A percentile compares a stretch with the other conserved stretches of the same genome.
Evolutionary conservation across 2,329 filamentous ascomycete species (phyloP).

Genomic region (Penicillium frequentans): DNA sequence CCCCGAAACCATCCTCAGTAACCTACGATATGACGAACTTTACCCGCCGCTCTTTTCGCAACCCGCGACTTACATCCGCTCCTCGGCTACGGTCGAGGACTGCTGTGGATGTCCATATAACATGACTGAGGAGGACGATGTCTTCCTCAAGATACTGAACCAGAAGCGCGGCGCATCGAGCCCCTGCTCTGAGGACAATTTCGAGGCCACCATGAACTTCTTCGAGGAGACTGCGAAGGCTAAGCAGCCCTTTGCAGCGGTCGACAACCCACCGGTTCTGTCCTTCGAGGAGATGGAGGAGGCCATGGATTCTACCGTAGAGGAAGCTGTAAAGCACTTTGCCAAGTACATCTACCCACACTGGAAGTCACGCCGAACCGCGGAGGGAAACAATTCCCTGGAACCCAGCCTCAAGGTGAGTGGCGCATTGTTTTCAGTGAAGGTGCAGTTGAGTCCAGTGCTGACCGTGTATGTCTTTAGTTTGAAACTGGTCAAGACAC

Average conservation of each 20-base stretch:
- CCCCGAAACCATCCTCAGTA: conserved; percentile 62
- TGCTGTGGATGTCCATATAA: conserved; percentile 89
- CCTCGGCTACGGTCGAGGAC: conserved; percentile 97
- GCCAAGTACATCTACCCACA: conserved; percentile 84
- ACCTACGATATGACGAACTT: conserved; percentile 81
- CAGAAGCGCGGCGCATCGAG: conserved; percentile 64
- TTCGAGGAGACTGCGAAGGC: conserved; percentile 84
- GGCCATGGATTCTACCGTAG: conserved; percentile 61
- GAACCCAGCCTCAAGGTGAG: conserved; percentile 72
- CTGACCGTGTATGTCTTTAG: conserved; percentile 31
- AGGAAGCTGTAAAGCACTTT: conserved; percentile 56
- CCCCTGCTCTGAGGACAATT: conserved; percentile 82
- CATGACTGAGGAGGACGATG: conserved; percentile 88
- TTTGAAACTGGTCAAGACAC: conserved; percentile 93
- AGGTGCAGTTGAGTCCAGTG: neutral
- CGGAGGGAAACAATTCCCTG: conserved; percentile 66
- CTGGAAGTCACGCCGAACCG: conserved; percentile 74
- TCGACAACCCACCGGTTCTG: conserved; percentile 82
- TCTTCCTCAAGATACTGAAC: conserved; percentile 82
- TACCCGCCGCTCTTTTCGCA: conserved; percentile 79
- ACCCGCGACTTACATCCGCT: conserved; percentile 91
- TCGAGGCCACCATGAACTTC: conserved; percentile 91
- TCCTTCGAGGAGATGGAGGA: conserved; percentile 74
- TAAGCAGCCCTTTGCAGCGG: conserved; percentile 83
- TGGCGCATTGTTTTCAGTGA: conserved; percentile 2